Base-by-base conservation (phyloP, 2,329 filamentous ascomycete genomes). In the Helicocarpus griseus region DNA sequence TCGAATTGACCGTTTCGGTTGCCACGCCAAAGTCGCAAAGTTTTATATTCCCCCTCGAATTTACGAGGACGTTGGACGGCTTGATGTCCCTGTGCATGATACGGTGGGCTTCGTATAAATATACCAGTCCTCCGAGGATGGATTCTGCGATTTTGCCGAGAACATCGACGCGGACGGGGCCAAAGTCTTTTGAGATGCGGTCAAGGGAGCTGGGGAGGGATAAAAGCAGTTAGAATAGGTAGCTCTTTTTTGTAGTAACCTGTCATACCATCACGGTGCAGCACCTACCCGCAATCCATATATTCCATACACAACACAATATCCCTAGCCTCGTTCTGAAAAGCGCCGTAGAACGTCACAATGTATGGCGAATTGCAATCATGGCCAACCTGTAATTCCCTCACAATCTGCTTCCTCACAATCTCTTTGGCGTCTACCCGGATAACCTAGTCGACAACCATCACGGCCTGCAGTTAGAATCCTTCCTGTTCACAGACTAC, bases 251-350 rank as follows among this genome's bases (percentile, higher is more conserved):
- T 29, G n/a, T 8, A 14, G n/a, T n/a, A n/a, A n/a, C n/a, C n/a
- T n/a, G n/a, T n/a, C n/a, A n/a, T n/a, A n/a, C n/a, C n/a, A n/a
- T n/a, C n/a, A n/a, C n/a, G n/a, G n/a, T n/a, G n/a, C n/a, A 31
- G 7, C 17, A 74, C 87, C 71, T 79, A 97, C 93, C 93, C 93
- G 67, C 91, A 89, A 71, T 98, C 93, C 89, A 95, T 95, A 68
- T 98, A 97, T 69, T 98, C 93, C 93, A 98, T 98, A 70, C 93
- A 98, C 85, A 98, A 91, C 61, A 97, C 94, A 53, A 98, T 94
- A 73, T 98, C 93, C 65, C 94, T 91, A 56, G 89, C 89, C 65
- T 94, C 87, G 66, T 95, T 97, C 64, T 97, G 80, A 66, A 97
- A 98, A 35, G 93, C 93, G 54, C 93, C 93, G 65, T 97, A 97